These are phyloP conservation scores for Peniophora sp. DNA, from an alignment of 1,284 basidiomycete species.

Conservation along the genomic window DNA sequence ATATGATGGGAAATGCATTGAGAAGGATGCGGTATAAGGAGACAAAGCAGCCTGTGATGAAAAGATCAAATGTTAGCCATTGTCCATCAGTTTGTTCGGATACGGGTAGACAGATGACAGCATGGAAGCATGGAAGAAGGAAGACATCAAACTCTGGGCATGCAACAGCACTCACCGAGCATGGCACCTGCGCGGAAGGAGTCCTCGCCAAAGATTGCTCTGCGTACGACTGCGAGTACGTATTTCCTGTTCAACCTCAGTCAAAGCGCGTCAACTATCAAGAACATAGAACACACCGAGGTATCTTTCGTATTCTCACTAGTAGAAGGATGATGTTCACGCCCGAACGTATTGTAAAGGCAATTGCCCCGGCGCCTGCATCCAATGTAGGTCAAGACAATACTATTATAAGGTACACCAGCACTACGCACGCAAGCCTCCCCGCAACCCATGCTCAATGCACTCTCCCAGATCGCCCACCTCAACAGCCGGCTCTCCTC, in stretches of 20 bases:
- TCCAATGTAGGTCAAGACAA: not conserved
- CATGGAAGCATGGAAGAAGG: not conserved
- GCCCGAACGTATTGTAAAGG: slow-evolving; percentile 72
- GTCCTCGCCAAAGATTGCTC: slow-evolving; percentile 75
- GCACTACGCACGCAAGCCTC: slow-evolving; percentile 65
- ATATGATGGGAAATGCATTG: slow-evolving; percentile 75
- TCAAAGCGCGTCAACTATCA: not conserved
- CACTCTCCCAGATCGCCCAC: slow-evolving; percentile 64
- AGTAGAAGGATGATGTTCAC: slow-evolving; percentile 74
- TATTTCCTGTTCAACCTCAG: slow-evolving; percentile 25
- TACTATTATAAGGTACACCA: not conserved
- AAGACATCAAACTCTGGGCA: not conserved
- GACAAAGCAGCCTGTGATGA: slow-evolving; percentile 61
- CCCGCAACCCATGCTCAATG: slow-evolving; percentile 64
- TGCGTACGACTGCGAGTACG: slow-evolving; percentile 56
- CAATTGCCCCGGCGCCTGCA: slow-evolving; percentile 71
- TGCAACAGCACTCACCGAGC: slow-evolving; percentile 49
- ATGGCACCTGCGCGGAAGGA: slow-evolving; percentile 79
- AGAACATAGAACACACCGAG: slow-evolving; percentile 36
- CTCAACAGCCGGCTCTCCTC: slow-evolving; percentile 70
- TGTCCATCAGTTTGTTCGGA: not conserved
- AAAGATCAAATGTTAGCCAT: slow-evolving; percentile 3
- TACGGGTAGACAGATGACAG: not conserved
- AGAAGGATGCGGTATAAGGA: slow-evolving; percentile 77
- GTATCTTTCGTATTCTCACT: slow-evolving; percentile 56